phyloP scores from a whole-genome alignment of 306 rosid genomes.

The Cucurbita moschata region DNA sequence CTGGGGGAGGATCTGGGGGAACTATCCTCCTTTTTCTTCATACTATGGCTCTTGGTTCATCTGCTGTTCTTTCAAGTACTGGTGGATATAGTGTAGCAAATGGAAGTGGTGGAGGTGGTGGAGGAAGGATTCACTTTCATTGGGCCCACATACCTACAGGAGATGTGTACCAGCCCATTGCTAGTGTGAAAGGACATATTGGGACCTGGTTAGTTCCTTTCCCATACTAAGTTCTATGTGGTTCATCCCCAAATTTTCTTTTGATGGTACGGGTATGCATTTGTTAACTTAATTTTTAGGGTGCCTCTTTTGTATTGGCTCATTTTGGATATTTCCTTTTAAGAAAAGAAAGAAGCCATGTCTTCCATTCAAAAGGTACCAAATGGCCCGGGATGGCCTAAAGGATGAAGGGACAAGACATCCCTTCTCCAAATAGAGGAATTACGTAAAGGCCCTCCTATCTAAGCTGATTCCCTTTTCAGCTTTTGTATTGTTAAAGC shows the following conservation, averaged over 20 bases:
- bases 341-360: not conserved
- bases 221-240: not conserved
- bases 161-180: constrained; percentile 92
- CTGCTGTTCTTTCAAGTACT: constrained; percentile 68
- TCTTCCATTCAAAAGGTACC: not conserved
- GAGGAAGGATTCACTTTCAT: constrained; percentile 95
- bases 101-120: constrained; percentile 93
- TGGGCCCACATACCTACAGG: constrained; percentile 93
- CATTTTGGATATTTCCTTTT: not conserved
- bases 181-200: constrained; percentile 62
- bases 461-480: not conserved
- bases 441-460: not conserved
- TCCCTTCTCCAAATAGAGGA: not conserved
- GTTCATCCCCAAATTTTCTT: not conserved
- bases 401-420: not conserved
- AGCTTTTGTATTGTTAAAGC: not conserved
- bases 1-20: constrained; percentile 99
- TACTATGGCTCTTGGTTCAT: constrained; percentile 38
- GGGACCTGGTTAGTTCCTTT: constrained; percentile 35
- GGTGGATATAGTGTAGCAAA: constrained; percentile 62
- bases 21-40: constrained; percentile 69
- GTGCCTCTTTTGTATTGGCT: not conserved
- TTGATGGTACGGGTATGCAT: not conserved
- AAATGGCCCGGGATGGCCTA: not conserved
- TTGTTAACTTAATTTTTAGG: not conserved